Base-by-base conservation (phyloP, 179 eudicot genomes). In the Patellifolia procumbens region DNA sequence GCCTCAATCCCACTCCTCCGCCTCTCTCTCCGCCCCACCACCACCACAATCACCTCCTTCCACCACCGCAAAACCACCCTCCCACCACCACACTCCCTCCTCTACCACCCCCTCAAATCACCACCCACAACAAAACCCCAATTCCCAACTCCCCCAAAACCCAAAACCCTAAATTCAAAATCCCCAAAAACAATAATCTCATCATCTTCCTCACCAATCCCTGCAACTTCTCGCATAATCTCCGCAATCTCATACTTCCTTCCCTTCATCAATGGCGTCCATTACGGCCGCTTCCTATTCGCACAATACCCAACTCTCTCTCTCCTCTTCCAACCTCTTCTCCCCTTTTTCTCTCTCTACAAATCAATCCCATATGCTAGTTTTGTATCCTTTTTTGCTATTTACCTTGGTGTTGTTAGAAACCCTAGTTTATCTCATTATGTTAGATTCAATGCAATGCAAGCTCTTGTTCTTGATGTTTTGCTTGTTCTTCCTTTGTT, bases 381-480 rank as follows among this genome's bases (percentile, higher is more conserved):
- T 74, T 92, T 89, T 82, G 87, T 87, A 28, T 84, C 92, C 68
- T 94, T 94, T 80, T 88, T 92, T 26, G 91, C 72, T 0, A 80
- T 94, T 35, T 94, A 91, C 64, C 74, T 94, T 0, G 96, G 89
- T 11, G 83, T 94, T 6, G 98, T 90, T 10, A 65, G 91, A 2
- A 94, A 94, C 90, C 82, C 87, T 0, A 76, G 52, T 6, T 55
- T 95, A 51, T 82, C 89, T 69, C 87, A 79, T 4, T 94, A 88
- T 61, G 94, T 85, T 5, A 70, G 96, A 71, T 94, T 94, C 72
- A 94, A 94, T 22, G 91, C 94, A 0, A 92, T 94, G 92, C 98
- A 92, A 79, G 98, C 97, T 0, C 82, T 94, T 8, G 92, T 94
- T 13, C 85, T 94, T 4, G 97, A 92, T 48, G 92, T 94, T 3